Percentiles rank a stretch among this genome's conserved stretches.
phyloP scores from a whole-genome alignment of 306 rosid species.

The Quercus berberidifolia region DNA sequence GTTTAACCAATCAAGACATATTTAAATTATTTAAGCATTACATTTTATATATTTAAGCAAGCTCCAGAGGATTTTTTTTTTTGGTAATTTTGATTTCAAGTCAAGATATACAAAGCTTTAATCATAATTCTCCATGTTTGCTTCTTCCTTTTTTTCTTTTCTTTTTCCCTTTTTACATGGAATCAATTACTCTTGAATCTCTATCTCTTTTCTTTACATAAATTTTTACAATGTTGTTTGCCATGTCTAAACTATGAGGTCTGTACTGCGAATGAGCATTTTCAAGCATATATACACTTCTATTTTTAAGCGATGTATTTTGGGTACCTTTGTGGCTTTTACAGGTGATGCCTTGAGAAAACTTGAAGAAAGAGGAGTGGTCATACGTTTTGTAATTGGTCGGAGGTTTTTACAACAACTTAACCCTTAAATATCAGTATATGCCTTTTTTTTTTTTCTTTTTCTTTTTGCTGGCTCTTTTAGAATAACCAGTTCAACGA shows the following conservation, averaged over 20 bases:
- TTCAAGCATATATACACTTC: conserved; percentile 5
- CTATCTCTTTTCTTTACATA: background rate
- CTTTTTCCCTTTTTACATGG: background rate
- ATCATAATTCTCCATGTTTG: background rate
- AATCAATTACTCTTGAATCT: background rate
- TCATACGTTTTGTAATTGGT: conserved; percentile 88
- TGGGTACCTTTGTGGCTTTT: conserved; percentile 19
- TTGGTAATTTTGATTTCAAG: background rate
- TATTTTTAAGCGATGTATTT: conserved; percentile 5
- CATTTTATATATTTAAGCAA: background rate
- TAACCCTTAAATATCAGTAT: conserved; percentile 6
- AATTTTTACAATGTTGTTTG: no score
- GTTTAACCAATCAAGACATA: background rate
- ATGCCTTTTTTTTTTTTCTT: conserved; percentile 19
- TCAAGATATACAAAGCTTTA: background rate
- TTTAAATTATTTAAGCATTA: background rate
- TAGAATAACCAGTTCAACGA: background rate
- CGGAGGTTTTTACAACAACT: conserved; percentile 80
- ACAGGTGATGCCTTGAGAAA: conserved; percentile 88
- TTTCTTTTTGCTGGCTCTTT: conserved; percentile 10
- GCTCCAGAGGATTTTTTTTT: background rate
- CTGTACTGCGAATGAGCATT: no score
- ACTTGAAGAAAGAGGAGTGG: conserved; percentile 94
- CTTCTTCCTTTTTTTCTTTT: background rate
- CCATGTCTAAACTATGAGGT: no score